These are phyloP conservation scores for Didymosphaeria variabile DNA, from an alignment of 2,329 filamentous ascomycete genomes.

Conservation along the genomic window DNA sequence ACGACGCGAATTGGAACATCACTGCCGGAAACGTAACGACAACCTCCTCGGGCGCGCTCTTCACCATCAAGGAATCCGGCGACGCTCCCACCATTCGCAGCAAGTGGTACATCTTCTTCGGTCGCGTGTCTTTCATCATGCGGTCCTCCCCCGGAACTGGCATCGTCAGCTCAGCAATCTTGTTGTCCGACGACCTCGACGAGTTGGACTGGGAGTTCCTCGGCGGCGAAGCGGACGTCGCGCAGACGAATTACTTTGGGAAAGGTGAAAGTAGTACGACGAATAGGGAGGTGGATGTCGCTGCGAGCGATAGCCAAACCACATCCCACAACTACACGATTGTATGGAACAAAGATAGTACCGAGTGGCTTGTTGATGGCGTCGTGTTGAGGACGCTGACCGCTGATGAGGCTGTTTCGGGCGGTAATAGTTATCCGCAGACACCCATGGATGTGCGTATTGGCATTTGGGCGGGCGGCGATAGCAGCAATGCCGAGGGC, in stretches of 20 bases:
- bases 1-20: constrained; percentile 30
- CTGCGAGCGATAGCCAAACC: constrained; percentile 44
- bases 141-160: constrained; percentile 77
- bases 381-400: constrained; percentile 67
- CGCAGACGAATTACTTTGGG: constrained; percentile 73
- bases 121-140: constrained; percentile 76
- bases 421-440: constrained; percentile 72
- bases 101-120: constrained; percentile 86
- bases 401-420: constrained; percentile 59
- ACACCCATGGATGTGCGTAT: constrained; percentile 70
- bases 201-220: constrained; percentile 87
- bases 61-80: constrained; percentile 55
- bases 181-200: constrained; percentile 82
- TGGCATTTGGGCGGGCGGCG: constrained; percentile 58
- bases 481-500: constrained; percentile 55
- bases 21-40: constrained; percentile 52
- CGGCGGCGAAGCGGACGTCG: constrained; percentile 68
- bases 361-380: constrained; percentile 75
- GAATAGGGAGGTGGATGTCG: constrained; percentile 68
- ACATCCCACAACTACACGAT: constrained; percentile 72
- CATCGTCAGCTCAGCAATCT: constrained; percentile 80
- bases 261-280: constrained; percentile 67
- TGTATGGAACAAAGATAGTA: constrained; percentile 70
- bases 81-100: constrained; percentile 72
- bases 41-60: constrained; percentile 53